A percentile compares a stretch with the other conserved stretches of the same genome.
Evolutionary conservation across 2,329 filamentous ascomycete genomes (phyloP).

Genomic region (Colletotrichum musae): DNA sequence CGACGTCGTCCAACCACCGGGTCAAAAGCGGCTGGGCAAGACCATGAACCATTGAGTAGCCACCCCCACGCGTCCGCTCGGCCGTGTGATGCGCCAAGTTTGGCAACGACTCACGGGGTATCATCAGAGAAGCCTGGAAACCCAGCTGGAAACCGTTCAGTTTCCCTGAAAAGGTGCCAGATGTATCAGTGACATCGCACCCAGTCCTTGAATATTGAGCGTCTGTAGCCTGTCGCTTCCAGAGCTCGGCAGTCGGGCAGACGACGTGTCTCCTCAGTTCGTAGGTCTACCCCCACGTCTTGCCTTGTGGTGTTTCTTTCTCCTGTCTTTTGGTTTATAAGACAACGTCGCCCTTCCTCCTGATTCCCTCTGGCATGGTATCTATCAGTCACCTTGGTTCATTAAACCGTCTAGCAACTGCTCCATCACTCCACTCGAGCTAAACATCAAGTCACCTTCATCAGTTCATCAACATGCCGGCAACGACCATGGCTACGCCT

Average conservation of each 20-base stretch:
- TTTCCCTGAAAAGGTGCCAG: not conserved
- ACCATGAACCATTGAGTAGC: not conserved
- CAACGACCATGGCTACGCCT: conserved; percentile 1
- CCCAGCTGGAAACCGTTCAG: not conserved
- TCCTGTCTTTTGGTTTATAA: no score
- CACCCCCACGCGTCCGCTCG: conserved; percentile 28
- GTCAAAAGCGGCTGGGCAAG: conserved; percentile 18
- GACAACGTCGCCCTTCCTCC: no score
- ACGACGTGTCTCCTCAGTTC: no score
- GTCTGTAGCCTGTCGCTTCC: not conserved
- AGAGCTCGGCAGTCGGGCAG: no score
- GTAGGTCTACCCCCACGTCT: no score
- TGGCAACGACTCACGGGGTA: conserved; percentile 29
- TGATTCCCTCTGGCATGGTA: no score
- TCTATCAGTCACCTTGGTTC: no score
- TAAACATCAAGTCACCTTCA: no score
- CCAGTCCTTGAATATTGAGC: not conserved
- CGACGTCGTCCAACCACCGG: conserved; percentile 16
- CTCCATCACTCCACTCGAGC: no score
- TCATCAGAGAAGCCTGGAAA: no score
- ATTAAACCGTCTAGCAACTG: no score
- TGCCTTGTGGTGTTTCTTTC: no score
- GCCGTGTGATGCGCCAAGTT: conserved; percentile 28
- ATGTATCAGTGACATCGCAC: not conserved
- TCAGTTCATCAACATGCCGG: conserved; percentile 13